phyloP scores from a whole-genome alignment of 805 yeast species.

The Candida patagonica region DNA sequence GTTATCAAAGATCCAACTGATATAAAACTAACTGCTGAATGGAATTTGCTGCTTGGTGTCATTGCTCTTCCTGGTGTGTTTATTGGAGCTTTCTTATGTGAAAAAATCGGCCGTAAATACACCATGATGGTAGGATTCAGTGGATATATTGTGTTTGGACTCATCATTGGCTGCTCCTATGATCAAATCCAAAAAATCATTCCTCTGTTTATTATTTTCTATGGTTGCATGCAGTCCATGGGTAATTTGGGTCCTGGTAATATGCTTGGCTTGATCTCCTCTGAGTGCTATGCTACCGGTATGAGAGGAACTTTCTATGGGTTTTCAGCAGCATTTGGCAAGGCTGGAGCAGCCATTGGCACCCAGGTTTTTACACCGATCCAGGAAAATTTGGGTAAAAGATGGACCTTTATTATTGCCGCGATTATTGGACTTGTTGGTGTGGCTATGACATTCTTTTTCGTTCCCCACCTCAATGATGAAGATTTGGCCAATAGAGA shows the following conservation, averaged over 20 bases:
- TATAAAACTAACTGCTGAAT: constrained; percentile 54
- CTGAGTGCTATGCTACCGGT: constrained; percentile 68
- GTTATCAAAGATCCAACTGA: constrained; percentile 40
- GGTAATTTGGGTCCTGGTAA: constrained; percentile 79
- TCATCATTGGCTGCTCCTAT: constrained; percentile 37
- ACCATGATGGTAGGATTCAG: constrained; percentile 62
- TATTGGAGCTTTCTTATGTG: constrained; percentile 58
- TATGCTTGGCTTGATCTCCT: constrained; percentile 56
- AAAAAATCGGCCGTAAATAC: constrained; percentile 60
- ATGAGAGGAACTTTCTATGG: constrained; percentile 72
- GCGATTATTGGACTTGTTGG: constrained; percentile 65
- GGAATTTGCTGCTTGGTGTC: constrained; percentile 60
- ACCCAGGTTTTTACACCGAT: constrained; percentile 65
- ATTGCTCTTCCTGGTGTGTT: constrained; percentile 66
- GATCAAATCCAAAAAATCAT: constrained; percentile 46
- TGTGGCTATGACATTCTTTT: constrained; percentile 46
- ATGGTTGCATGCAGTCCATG: constrained; percentile 59
- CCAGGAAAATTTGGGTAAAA: constrained; percentile 50
- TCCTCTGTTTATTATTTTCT: constrained; percentile 59
- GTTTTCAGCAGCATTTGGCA: constrained; percentile 69
- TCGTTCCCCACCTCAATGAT: constrained; percentile 59
- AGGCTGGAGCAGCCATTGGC: constrained; percentile 80
- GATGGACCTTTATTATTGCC: constrained; percentile 73
- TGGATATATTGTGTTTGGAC: constrained; percentile 56
- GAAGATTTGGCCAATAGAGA: constrained; percentile 64